Base-by-base conservation (phyloP, 2,329 filamentous ascomycete genomes). In the Chaetomiaceae sp. region DNA sequence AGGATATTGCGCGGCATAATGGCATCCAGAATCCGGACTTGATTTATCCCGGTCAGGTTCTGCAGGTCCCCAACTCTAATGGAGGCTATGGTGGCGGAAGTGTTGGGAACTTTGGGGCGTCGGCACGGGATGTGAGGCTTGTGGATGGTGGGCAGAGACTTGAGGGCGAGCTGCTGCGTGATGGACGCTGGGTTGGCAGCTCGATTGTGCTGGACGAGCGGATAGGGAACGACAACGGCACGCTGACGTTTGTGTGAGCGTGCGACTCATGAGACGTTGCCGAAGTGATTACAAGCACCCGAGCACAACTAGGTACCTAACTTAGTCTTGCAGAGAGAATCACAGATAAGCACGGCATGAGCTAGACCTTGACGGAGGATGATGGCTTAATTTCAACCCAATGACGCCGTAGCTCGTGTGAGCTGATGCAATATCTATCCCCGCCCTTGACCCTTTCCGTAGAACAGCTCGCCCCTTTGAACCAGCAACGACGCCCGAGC, bases 1-100 rank as follows among this genome's bases (percentile, higher is more conserved):
- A 75, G 31, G 71, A 73, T 22, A 66, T 75, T 34, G 71, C 70
- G 9, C 61, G 68, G 19, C 64, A 63, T 31, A 75, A 75, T 58
- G 65, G 65, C 57, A 69, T 75, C 52, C 5, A 58, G 51, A 73
- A 75, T 59, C 69, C 71, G 6, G 71, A 75, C 39, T 54, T 72
- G 62, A 75, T 75, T 55, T 71, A 72, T 54, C 72, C 72, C 0
- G 72, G 72, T 2, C 72, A 75, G 62, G 65, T 64, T 2, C 64
- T 75, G 2, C 62, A 68, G 49, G 53, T 74, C 0, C 71, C 72
- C 8, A 63, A 58, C 25, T 17, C 31, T 6, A 60, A 59, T 20
- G 42, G 51, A 1, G 22, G 40, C 25, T 19, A 60, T 1, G 40
- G 44, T 17, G 57, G 37, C 8, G 43, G 39, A 37, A 47, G 61